Base-by-base conservation (phyloP, 2,329 filamentous ascomycete genomes). In the Anisogramma anomala region DNA sequence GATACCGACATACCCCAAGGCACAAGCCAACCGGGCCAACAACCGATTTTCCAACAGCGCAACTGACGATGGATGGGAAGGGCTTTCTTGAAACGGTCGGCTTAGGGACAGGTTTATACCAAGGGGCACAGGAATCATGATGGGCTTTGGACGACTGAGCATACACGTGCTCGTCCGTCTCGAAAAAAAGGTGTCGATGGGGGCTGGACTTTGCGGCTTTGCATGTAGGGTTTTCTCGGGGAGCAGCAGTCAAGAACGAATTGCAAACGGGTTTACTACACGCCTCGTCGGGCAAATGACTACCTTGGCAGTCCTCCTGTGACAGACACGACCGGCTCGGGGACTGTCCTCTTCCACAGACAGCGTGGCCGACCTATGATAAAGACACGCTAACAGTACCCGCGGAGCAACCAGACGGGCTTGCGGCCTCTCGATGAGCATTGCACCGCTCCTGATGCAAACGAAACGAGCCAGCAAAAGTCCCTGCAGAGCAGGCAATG, bases 1-100 rank as follows among this genome's bases (percentile, higher is more conserved):
- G 37, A 47, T 39, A 44, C 37, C 34, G 20, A 47, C 34, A n/a
- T 41, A 28, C 37, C 36, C 35, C 22, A 23, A 23, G 22, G 31
- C 5, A 19, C 23, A 22, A 19, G n/a, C 14, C 20, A 28, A 11
- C 30, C 38, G 32, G 31, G 31, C 18, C n/a, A 35, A n/a, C 32
- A 8, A 55, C 55, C n/a, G n/a, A n/a, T 55, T 54, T 52, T 51
- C 53, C 53, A 52, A 50, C 45, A 42, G 50, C 41, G 46, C 43
- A 53, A 48, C 20, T 14, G 27, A 42, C 26, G 34, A 44, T 47
- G 41, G n/a, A 37, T 26, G 33, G 36, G 37, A 39, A 32, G 37
- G 39, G 33, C 30, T 17, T 25, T 27, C n/a, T 41, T n/a, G n/a
- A 32, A 20, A 41, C 26, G 41, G 41, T 37, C 41, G 30, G 43